These are phyloP conservation scores for Lentinula raphanica DNA, from an alignment of 768 basidiomycete genomes.

Conservation along the genomic window DNA sequence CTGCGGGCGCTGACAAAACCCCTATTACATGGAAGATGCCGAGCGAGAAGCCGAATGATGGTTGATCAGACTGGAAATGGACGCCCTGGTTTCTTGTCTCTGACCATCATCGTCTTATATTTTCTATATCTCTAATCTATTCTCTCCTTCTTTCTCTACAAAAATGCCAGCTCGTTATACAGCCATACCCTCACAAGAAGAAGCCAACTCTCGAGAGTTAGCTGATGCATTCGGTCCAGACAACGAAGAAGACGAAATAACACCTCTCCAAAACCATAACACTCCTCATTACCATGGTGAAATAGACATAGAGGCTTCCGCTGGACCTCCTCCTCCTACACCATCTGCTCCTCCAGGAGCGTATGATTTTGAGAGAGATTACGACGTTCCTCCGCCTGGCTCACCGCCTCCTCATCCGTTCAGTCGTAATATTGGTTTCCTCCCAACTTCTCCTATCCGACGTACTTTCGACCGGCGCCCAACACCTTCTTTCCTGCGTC, in stretches of 20 bases:
- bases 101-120: background rate
- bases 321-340: background rate
- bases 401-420: conserved; percentile 56
- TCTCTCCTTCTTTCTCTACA: background rate
- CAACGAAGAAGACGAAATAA: conserved; percentile 34
- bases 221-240: conserved; percentile 73
- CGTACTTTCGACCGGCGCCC: conserved; percentile 23
- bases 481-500: conserved; percentile 49
- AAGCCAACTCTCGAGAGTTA: conserved; percentile 54
- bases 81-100: background rate
- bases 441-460: conserved; percentile 46
- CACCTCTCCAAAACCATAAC: background rate
- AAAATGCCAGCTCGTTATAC: conserved; percentile 50
- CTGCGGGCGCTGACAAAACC: no score
- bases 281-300: background rate
- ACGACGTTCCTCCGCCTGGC: conserved; percentile 74
- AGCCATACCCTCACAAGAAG: conserved; percentile 41
- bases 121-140: background rate
- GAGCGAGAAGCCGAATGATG: background rate
- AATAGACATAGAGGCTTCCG: background rate
- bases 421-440: conserved; percentile 67
- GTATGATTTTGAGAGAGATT: conserved; percentile 81
- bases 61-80: background rate
- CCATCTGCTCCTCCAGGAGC: conserved; percentile 32
- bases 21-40: background rate